phyloP scores from a whole-genome alignment of 305 asterid species.

The Ilex paraguariensis region DNA sequence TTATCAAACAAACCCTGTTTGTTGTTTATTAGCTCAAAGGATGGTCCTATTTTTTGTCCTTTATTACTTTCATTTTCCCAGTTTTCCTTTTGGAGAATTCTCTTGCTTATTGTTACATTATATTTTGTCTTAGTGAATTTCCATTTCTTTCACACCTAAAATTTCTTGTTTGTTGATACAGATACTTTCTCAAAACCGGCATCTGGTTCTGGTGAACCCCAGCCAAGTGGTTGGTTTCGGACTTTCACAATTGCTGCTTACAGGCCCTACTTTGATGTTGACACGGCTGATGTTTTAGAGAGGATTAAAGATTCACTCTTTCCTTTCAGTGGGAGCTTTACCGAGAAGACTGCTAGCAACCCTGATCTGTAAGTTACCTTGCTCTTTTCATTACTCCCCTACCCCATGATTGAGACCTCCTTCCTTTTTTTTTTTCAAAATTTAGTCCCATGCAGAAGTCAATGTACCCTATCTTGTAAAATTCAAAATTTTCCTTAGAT shows the following conservation, averaged over 20 bases:
- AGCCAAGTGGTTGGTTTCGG: constrained; percentile 84
- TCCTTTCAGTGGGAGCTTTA: constrained; percentile 85
- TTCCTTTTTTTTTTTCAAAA: background rate
- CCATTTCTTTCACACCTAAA: too few relatives aligned
- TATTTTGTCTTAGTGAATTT: too few relatives aligned
- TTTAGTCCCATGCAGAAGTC: too few relatives aligned
- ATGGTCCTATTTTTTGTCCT: too few relatives aligned
- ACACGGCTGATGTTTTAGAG: constrained; percentile 88
- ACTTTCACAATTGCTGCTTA: constrained; percentile 83
- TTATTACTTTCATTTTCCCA: too few relatives aligned
- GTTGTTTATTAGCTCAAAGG: too few relatives aligned
- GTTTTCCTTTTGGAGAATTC: too few relatives aligned
- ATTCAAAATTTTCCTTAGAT: too few relatives aligned
- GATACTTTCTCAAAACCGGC: constrained; percentile 83
- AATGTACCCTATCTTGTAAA: too few relatives aligned
- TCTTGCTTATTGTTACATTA: too few relatives aligned
- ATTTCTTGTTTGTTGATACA: constrained; percentile 24
- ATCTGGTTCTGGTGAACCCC: constrained; percentile 67
- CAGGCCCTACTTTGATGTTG: constrained; percentile 95
- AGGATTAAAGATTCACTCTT: constrained; percentile 87
- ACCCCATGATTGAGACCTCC: too few relatives aligned
- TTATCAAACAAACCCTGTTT: too few relatives aligned
- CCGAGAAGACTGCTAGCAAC: constrained; percentile 74
- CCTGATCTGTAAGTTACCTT: constrained; percentile 77
- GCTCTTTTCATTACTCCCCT: constrained; percentile 2